These are phyloP conservation scores for Sonneratia caseolaris DNA, from an alignment of 345 rosid genomes.

Conservation along the genomic window DNA sequence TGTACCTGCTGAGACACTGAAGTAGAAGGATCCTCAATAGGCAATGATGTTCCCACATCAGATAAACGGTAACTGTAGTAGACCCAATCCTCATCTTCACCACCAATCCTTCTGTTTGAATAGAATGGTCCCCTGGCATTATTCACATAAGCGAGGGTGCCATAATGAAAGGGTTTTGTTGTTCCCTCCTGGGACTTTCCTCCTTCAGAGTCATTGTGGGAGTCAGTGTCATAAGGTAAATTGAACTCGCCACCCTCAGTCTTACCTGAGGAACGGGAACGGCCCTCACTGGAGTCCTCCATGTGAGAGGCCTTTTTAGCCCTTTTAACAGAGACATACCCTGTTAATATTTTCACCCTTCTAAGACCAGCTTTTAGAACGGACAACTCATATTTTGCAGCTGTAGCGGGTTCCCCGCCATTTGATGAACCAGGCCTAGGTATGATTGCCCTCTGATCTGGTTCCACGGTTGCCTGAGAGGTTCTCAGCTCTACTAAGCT, in stretches of 20 bases:
- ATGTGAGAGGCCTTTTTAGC: slow-evolving; percentile 57
- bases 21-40: slow-evolving; percentile 30
- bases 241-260: slow-evolving; percentile 66
- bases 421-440: slow-evolving; percentile 46
- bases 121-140: slow-evolving; percentile 61
- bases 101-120: slow-evolving; percentile 33
- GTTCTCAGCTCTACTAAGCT: slow-evolving; percentile 66
- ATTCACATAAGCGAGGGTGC: slow-evolving; percentile 73
- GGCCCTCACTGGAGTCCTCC: slow-evolving; percentile 58
- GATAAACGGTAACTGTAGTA: slow-evolving; percentile 70
- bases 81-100: slow-evolving; percentile 64
- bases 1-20: slow-evolving; percentile 37
- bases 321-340: slow-evolving; percentile 55
- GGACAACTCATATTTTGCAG: slow-evolving; percentile 65
- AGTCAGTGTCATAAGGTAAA: slow-evolving; percentile 78
- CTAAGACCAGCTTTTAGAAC: slow-evolving; percentile 83
- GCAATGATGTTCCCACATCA: slow-evolving; percentile 41
- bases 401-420: slow-evolving; percentile 32
- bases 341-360: slow-evolving; percentile 70
- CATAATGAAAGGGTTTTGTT: slow-evolving; percentile 70
- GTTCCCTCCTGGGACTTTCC: slow-evolving; percentile 69
- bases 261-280: slow-evolving; percentile 56
- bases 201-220: slow-evolving; percentile 67
- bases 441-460: slow-evolving; percentile 41
- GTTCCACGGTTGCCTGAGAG: slow-evolving; percentile 40